Conservation (phyloP, 2,329 filamentous ascomycete genomes). For the Tolypocladium tundrense region DNA sequence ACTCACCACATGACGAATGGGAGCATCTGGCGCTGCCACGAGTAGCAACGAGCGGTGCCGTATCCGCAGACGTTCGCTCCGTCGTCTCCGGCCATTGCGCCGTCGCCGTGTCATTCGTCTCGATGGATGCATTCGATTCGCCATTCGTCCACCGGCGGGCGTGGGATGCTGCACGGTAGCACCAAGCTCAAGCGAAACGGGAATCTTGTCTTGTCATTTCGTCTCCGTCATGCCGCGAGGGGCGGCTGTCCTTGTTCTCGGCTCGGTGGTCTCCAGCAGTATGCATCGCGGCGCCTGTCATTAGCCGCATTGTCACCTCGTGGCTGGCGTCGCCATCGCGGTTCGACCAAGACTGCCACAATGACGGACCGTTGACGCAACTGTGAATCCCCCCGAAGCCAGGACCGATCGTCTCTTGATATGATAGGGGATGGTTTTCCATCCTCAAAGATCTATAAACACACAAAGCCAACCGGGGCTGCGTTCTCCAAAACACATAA, state of each 20-base stretch:
- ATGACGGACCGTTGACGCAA: background rate
- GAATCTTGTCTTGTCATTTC: background rate
- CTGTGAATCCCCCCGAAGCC: background rate
- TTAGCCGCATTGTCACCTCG: background rate
- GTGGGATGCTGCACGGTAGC: background rate
- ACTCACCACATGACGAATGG: background rate
- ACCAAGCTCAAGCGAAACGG: background rate
- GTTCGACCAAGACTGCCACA: background rate
- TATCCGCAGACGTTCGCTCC: background rate
- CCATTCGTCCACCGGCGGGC: background rate
- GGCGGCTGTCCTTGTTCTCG: background rate
- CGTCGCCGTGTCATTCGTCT: background rate
- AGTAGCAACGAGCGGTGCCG: background rate
- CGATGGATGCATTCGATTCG: background rate
- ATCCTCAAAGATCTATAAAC: constrained; percentile 35
- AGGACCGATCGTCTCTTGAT: constrained; percentile 25
- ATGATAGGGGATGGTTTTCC: constrained; percentile 30
- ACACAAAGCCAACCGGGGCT: constrained; percentile 19
- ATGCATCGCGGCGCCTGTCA: background rate
- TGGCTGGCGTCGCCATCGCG: background rate
- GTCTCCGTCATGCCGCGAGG: background rate
- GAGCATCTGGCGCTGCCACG: background rate
- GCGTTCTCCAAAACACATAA: constrained; percentile 9
- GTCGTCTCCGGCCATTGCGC: background rate
- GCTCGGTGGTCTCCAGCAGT: background rate